Percentiles rank a stretch among this genome's conserved stretches.
Evolutionary conservation across 73 alveolate genomes (phyloP).

Genomic region (Paramecium octaurelia): DNA sequence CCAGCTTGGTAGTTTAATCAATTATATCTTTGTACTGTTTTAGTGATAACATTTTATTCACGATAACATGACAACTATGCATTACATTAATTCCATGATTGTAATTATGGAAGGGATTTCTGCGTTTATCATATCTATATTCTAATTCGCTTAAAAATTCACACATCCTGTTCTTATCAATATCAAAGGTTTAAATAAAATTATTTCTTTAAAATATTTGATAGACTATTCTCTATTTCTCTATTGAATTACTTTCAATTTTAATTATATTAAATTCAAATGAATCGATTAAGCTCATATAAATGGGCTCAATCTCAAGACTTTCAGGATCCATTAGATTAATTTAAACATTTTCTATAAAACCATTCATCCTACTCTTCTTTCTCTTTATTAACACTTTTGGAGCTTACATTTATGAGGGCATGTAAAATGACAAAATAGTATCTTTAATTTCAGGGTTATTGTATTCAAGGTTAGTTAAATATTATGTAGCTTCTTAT

Average conservation of each 20-base stretch:
- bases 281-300: neutral
- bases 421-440: neutral
- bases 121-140: constrained; percentile 51
- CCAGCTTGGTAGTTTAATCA: neutral
- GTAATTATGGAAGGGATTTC: constrained; percentile 69
- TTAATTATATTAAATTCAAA: constrained; percentile 30
- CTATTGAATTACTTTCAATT: constrained; percentile 2
- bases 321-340: neutral
- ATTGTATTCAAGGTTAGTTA: neutral
- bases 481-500: neutral
- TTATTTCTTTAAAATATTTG: constrained; percentile 2
- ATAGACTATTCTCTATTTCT: constrained; percentile 40
- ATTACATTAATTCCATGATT: constrained; percentile 64
- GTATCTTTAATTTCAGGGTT: constrained; percentile 15
- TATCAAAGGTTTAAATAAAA: constrained; percentile 23
- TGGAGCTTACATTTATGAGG: neutral
- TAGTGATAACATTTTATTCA: constrained; percentile 23
- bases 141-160: constrained; percentile 53
- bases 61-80: constrained; percentile 60
- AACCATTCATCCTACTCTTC: neutral
- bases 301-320: neutral
- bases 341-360: neutral
- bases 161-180: neutral
- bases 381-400: neutral
- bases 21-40: neutral